These are phyloP conservation scores for Fusarium denticulatum DNA, from an alignment of 2,329 filamentous ascomycete species.

Conservation along the genomic window DNA sequence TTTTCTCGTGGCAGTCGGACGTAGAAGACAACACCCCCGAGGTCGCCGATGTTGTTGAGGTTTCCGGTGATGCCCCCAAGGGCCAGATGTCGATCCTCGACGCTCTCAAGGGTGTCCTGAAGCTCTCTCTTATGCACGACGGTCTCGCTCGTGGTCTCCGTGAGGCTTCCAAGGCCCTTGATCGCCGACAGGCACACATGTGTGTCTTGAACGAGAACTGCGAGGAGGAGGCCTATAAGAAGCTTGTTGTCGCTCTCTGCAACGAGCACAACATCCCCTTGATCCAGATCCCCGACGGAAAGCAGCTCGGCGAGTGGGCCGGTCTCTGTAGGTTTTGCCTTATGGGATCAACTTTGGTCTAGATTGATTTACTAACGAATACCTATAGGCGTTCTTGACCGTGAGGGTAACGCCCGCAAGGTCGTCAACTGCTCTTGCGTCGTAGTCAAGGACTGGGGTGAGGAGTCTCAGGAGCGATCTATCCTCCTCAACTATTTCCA, in stretches of 20 bases:
- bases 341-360: not conserved
- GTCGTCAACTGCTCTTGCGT: constrained; percentile 99
- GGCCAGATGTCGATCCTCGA: constrained; percentile 98
- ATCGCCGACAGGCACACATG: constrained; percentile 99
- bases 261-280: constrained; percentile 99
- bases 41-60: constrained; percentile 90
- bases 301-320: constrained; percentile 99
- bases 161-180: constrained; percentile 98
- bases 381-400: constrained; percentile 88
- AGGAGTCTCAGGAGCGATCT: constrained; percentile 98
- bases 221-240: constrained; percentile 99
- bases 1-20: constrained; percentile 78
- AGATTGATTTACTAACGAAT: constrained; percentile 45
- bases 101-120: constrained; percentile 98
- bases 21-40: constrained; percentile 99
- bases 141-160: constrained; percentile 98
- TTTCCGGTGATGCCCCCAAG: constrained; percentile 89
- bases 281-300: constrained; percentile 99
- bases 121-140: constrained; percentile 99
- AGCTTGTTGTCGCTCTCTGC: constrained; percentile 98
- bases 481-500: constrained; percentile 99
- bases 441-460: constrained; percentile 99
- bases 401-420: constrained; percentile 99
- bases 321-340: constrained; percentile 85
- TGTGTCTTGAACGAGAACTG: constrained; percentile 99